Evolutionary conservation across 129 eudicot species (phyloP), one percentile per base, ranked within the genome.

Genomic region (Lonicera japonica): DNA sequence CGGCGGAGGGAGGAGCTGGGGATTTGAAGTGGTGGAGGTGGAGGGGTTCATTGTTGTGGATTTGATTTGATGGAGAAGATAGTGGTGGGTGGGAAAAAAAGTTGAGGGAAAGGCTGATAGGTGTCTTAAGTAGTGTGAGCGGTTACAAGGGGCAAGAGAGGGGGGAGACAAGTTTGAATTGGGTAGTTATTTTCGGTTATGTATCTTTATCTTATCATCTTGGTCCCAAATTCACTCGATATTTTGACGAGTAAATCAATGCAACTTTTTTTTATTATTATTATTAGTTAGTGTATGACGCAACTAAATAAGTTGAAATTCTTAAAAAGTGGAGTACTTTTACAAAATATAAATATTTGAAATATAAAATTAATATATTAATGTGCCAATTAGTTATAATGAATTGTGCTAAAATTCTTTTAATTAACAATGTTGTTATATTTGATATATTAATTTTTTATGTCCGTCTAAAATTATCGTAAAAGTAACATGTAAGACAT

Each of bases 111-210:
- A 23, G 64, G 76, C 23, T 20, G 57, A 56, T 23, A 46, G 76
- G 60, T 64, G 54, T 52, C 57, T 73, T 64, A 70, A 50, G 74
- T 69, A 65, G 55, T 50, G 55, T 50, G 21, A 1, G 55, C 55
- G 55, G 20, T 17, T 50, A 43, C 79, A 21, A 38, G 15, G 17
- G n/a, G n/a, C n/a, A n/a, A n/a, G n/a, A n/a, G n/a, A n/a, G n/a
- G n/a, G n/a, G 65, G 25, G 43, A 25, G 43, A 58, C 66, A n/a
- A 54, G 8, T 56, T 41, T 21, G 56, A 57, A 40, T 55, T 66
- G 40, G 41, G 69, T 51, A 65, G 86, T 82, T 82, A 77, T 78
- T 71, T 78, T 74, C 84, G 55, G 88, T 82, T 82, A 62, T 70
- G 68, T n/a, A 23, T 64, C 45, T 68, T 64, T 75, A 66, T 79